Percentiles rank a stretch among this genome's conserved stretches.
phyloP scores from a whole-genome alignment of 2,329 filamentous ascomycete species.

The Xylariaceae sp. region DNA sequence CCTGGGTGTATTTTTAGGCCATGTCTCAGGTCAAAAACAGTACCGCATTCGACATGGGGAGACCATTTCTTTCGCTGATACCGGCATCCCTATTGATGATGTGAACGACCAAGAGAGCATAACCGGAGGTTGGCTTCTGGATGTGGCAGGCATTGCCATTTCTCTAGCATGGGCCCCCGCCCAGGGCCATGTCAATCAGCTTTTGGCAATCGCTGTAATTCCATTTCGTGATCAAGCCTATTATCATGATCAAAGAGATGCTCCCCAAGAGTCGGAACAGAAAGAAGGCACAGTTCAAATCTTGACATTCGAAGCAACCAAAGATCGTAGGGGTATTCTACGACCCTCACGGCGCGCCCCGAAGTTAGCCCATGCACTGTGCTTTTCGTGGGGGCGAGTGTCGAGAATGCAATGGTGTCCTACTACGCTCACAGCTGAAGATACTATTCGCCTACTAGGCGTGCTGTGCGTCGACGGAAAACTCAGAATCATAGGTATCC shows the following conservation, averaged over 20 bases:
- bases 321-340: conserved; percentile 39
- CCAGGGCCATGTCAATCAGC: conserved; percentile 47
- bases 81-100: conserved; percentile 32
- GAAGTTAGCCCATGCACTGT: conserved; percentile 51
- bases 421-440: conserved; percentile 41
- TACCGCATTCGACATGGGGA: conserved; percentile 35
- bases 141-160: conserved; percentile 59
- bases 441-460: conserved; percentile 50
- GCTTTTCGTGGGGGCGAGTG: conserved; percentile 57
- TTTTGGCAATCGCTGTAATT: conserved; percentile 58
- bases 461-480: conserved; percentile 58
- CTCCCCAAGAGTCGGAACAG: conserved; percentile 45
- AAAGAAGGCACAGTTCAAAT: conserved; percentile 58
- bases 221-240: conserved; percentile 58
- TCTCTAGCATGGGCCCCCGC: conserved; percentile 59
- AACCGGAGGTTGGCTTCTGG: conserved; percentile 56
- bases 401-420: conserved; percentile 62
- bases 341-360: conserved; percentile 46
- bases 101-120: conserved; percentile 19
- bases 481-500: conserved; percentile 55
- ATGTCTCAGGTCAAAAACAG: conserved; percentile 35
- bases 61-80: conserved; percentile 34
- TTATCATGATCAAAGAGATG: conserved; percentile 47
- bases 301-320: conserved; percentile 52
- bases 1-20: conserved; percentile 36